Base-by-base conservation (phyloP, 768 basidiomycete species). In the Rhodotorula kratochvilovae region DNA sequence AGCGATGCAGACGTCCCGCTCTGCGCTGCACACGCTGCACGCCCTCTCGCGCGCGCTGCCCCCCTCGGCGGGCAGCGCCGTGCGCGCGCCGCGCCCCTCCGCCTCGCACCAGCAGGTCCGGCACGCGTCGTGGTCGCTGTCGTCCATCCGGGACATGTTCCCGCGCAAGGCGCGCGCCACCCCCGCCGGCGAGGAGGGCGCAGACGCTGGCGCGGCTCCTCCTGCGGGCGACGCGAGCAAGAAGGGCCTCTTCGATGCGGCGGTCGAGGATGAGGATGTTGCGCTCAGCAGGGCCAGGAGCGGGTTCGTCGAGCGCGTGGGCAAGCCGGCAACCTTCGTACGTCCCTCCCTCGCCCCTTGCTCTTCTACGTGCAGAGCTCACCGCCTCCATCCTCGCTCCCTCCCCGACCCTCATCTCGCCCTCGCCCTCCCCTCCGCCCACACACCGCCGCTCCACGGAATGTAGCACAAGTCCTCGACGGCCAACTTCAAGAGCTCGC, bases 381-480 rank as follows among this genome's bases (percentile, higher is more conserved):
- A 25, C 31, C 17, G 17, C 39, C 29, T 17, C 5, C n/a, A n/a
- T 17, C 10, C 10, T 5, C 27, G n/a, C 6, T 21, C 45, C 31
- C 19, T 31, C 61, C 4, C 12, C 35, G n/a, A 2, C 19, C 54
- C 3, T 39, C 36, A 4, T 13, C 3, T 23, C 56, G 36, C 23
- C 58, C 27, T n/a, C 45, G 19, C n/a, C 12, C 48, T 23, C 23
- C 23, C 48, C 48, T 11, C 25, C 17, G 5, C 25, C 48, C 25
- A 27, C 25, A 25, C 23, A 6, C 48, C 48, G 45, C 5, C 8
- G 12, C 36, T 15, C 7, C 31, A 33, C 51, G n/a, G n/a, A n/a
- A 8, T 11, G 42, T 67, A 96, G 92, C 92, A 95, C 83, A 90
- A 91, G 83, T 92, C 91, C 80, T 91, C 90, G 31, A 97, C 94